Conservation (phyloP, 768 basidiomycete species). For the Pluteus cervinus region DNA sequence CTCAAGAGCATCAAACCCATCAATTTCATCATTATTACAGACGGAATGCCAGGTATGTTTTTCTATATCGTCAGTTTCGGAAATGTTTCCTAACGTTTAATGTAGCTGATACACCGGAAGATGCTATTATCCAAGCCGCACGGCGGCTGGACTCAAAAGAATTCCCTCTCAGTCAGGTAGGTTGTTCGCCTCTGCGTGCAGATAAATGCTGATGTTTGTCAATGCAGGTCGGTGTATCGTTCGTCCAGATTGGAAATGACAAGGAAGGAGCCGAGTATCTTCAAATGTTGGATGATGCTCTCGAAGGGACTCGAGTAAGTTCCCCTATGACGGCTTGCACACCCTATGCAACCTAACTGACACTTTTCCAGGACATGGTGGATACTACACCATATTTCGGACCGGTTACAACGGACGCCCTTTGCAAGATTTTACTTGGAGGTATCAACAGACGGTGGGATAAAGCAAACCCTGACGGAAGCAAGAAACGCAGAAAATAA, state of each 20-base stretch:
- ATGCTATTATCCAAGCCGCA: constrained; percentile 40
- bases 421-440: constrained; percentile 61
- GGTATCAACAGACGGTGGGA: constrained; percentile 50
- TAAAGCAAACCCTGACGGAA: too few relatives aligned
- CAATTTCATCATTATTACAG: constrained; percentile 58
- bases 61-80: neutral
- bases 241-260: constrained; percentile 62
- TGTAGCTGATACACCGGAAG: constrained; percentile 46
- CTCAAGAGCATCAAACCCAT: constrained; percentile 41
- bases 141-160: constrained; percentile 44
- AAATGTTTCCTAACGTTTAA: neutral
- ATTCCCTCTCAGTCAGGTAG: constrained; percentile 49
- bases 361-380: constrained; percentile 50
- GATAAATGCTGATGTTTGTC: neutral
- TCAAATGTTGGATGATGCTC: constrained; percentile 50
- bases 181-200: neutral
- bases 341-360: neutral
- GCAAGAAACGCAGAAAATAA: too few relatives aligned
- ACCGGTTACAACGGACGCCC: constrained; percentile 35
- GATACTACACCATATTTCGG: constrained; percentile 56
- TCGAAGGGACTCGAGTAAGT: constrained; percentile 31
- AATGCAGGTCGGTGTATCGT: constrained; percentile 59
- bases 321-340: constrained; percentile 44
- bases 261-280: constrained; percentile 35
- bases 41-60: constrained; percentile 52